Evolutionary conservation across 768 basidiomycete genomes (phyloP).

Genomic region (Gautieria morchelliformis): DNA sequence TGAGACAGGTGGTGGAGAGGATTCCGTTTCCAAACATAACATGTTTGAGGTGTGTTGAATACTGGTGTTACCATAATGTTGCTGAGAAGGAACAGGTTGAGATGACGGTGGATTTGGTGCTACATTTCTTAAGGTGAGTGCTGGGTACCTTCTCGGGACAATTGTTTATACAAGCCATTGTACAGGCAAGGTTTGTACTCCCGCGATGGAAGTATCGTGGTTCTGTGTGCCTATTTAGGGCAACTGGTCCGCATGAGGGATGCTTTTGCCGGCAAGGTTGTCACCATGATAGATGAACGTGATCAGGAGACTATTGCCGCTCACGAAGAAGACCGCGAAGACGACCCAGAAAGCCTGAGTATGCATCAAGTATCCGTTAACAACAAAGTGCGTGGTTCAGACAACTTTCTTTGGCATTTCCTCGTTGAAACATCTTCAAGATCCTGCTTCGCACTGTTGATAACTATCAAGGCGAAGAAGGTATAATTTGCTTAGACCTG

Average conservation of each 20-base stretch:
- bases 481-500: constrained; percentile 19
- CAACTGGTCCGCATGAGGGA: constrained; percentile 38
- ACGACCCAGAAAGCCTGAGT: constrained; percentile 12
- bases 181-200: constrained; percentile 39
- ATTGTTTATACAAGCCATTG: background rate
- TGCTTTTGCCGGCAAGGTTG: constrained; percentile 35
- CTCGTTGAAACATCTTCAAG: constrained; percentile 22
- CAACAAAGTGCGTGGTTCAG: constrained; percentile 29
- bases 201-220: constrained; percentile 39
- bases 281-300: constrained; percentile 59
- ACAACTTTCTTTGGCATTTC: background rate
- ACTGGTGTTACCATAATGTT: constrained; percentile 30
- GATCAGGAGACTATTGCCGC: constrained; percentile 54
- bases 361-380: constrained; percentile 44
- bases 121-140: constrained; percentile 36
- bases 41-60: constrained; percentile 43
- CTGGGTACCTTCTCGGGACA: background rate
- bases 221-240: constrained; percentile 45
- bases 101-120: constrained; percentile 44
- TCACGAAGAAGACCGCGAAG: constrained; percentile 29
- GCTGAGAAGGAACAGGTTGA: constrained; percentile 24
- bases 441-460: constrained; percentile 67
- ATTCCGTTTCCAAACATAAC: constrained; percentile 61
- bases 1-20: constrained; percentile 51
- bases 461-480: constrained; percentile 69